Percentiles rank a stretch among this genome's conserved stretches.
Evolutionary conservation across 306 rosid genomes (phyloP).

Genomic region (Lotus japonicus): DNA sequence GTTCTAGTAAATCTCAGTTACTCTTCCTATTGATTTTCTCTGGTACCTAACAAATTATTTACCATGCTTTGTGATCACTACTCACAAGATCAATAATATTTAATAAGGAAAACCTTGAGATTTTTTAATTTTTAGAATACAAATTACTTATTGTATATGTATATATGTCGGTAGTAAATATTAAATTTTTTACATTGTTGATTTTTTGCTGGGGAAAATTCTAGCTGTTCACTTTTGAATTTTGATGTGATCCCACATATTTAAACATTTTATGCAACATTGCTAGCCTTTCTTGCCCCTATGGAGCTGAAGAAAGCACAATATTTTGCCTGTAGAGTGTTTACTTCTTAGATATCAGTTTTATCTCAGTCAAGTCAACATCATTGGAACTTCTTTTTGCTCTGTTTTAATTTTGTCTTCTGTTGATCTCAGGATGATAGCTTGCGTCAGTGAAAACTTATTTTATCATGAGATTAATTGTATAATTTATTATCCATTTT

Average conservation of each 20-base stretch:
- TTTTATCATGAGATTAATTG: not conserved
- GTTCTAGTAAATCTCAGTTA: no score
- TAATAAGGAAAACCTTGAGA: not conserved
- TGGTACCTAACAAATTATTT: no score
- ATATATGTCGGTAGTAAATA: no score
- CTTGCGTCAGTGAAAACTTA: not conserved
- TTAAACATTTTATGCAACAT: not conserved
- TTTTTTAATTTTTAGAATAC: not conserved
- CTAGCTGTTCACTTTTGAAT: no score
- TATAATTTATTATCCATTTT: not conserved
- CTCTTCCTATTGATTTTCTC: no score
- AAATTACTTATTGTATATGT: not conserved
- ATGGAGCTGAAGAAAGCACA: no score
- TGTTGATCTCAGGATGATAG: not conserved
- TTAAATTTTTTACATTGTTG: not conserved
- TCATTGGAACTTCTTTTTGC: no score
- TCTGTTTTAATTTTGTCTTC: no score
- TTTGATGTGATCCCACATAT: not conserved
- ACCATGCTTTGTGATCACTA: no score
- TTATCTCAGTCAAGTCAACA: slow-evolving; percentile 6
- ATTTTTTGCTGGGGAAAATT: slow-evolving; percentile 1
- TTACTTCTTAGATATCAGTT: not conserved
- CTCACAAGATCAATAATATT: no score
- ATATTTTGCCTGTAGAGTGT: no score
- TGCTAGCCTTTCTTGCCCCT: not conserved